phyloP scores from a whole-genome alignment of 2,329 filamentous ascomycete species.

The Fusarium subglutinans region DNA sequence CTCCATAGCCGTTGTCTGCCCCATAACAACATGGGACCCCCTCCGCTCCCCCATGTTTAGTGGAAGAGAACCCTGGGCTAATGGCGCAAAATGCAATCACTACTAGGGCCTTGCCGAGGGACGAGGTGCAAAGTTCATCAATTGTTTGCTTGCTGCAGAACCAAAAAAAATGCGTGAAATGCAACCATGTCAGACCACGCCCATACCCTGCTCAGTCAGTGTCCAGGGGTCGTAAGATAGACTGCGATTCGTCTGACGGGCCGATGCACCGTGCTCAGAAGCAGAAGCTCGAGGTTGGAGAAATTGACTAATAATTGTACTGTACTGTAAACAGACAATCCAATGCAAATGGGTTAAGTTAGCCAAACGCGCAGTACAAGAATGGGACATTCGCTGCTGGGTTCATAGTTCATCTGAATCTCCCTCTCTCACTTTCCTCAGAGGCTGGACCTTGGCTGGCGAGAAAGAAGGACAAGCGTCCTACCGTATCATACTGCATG shows the following conservation, averaged over 20 bases:
- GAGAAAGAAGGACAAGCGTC: constrained; percentile 22
- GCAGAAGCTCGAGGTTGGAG: constrained; percentile 20
- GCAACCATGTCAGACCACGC: constrained; percentile 44
- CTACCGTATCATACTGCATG: background rate
- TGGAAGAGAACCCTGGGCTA: constrained; percentile 23
- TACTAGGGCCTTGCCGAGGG: constrained; percentile 25
- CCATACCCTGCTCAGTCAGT: background rate
- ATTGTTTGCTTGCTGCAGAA: background rate
- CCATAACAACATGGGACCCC: constrained; percentile 25
- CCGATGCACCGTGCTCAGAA: constrained; percentile 43
- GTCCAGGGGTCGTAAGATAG: constrained; percentile 40
- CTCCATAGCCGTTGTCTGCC: constrained; percentile 22
- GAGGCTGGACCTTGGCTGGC: constrained; percentile 33
- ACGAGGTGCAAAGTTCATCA: background rate
- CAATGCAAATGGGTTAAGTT: constrained; percentile 34
- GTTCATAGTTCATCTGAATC: background rate
- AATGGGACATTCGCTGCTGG: constrained; percentile 7
- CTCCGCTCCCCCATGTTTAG: constrained; percentile 11
- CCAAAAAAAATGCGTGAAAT: constrained; percentile 24
- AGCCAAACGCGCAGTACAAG: constrained; percentile 26
- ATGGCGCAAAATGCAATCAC: constrained; percentile 22
- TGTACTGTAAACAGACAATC: constrained; percentile 27
- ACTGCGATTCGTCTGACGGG: constrained; percentile 39
- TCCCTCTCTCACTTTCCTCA: constrained; percentile 5
- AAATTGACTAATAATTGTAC: constrained; percentile 40